phyloP scores from a whole-genome alignment of 495 filamentous ascomycete genomes.

The Aspergillus funiculosus region DNA sequence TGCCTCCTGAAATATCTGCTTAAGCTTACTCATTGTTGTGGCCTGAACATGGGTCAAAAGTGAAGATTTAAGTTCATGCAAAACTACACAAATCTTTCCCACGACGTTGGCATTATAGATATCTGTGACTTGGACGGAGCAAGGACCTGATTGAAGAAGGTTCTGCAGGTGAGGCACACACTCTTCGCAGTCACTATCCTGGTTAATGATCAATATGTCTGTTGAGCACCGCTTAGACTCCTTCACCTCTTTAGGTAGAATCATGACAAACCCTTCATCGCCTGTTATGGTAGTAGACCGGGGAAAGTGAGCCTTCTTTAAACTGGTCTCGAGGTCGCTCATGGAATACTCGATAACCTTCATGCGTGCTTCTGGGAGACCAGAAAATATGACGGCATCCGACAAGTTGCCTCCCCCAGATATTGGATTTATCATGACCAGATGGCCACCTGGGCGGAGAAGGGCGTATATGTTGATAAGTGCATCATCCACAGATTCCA shows the following conservation, averaged over 20 bases:
- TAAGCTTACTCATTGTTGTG: conserved; percentile 14
- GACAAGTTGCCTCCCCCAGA: conserved; percentile 2
- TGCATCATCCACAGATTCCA: conserved; percentile 25
- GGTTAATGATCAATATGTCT: conserved; percentile 17
- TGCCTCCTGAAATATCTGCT: conserved; percentile 20
- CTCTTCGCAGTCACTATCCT: neutral
- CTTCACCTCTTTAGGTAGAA: neutral
- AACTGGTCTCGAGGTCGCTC: neutral
- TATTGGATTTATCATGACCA: conserved; percentile 20
- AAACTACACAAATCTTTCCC: conserved; percentile 24
- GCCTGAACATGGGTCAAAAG: conserved; percentile 6
- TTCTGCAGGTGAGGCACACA: neutral
- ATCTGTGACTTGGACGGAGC: conserved; percentile 1
- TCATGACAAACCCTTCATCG: neutral
- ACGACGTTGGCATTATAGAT: conserved; percentile 11
- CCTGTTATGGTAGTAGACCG: neutral
- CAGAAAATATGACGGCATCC: conserved; percentile 10
- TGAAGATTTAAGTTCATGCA: conserved; percentile 13
- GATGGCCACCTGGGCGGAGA: conserved; percentile 22
- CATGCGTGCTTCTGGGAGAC: neutral
- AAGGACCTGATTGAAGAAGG: neutral
- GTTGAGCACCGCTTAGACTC: neutral
- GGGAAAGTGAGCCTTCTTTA: neutral
- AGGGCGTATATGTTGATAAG: conserved; percentile 34
- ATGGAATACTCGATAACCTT: neutral